These are phyloP conservation scores for Canariomyces notabilis DNA, from an alignment of 2,329 filamentous ascomycete species.

Conservation along the genomic window DNA sequence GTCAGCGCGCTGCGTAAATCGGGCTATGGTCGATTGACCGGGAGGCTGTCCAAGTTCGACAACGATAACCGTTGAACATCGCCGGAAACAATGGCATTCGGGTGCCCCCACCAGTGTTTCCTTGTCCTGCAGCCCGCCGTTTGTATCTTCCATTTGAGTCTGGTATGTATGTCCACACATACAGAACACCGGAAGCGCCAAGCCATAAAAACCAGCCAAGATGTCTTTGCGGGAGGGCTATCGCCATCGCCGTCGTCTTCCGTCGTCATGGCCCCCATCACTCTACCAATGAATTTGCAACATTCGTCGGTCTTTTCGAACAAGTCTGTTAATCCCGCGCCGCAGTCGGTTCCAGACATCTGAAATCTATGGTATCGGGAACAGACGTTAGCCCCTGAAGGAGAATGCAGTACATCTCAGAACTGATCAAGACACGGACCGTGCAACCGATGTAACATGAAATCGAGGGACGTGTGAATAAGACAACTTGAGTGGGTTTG, in stretches of 20 bases:
- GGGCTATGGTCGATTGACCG: not conserved
- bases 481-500: not conserved
- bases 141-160: not conserved
- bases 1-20: not conserved
- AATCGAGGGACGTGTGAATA: not conserved
- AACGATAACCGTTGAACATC: not conserved
- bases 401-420: not conserved
- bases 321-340: not conserved
- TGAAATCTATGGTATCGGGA: constrained; percentile 19
- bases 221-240: no score
- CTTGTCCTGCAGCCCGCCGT: not conserved
- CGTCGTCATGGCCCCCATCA: no score
- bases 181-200: not conserved
- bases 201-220: constrained; percentile 1
- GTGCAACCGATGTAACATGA: constrained; percentile 13
- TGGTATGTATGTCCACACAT: not conserved
- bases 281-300: no score
- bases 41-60: not conserved
- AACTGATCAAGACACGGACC: constrained; percentile 1
- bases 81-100: not conserved
- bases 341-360: constrained; percentile 18
- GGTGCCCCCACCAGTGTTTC: not conserved
- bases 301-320: not conserved
- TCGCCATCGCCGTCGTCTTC: not conserved
- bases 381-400: constrained; percentile 4